phyloP scores from a whole-genome alignment of 2,329 filamentous ascomycete species.

The Talaromyces sp. region DNA sequence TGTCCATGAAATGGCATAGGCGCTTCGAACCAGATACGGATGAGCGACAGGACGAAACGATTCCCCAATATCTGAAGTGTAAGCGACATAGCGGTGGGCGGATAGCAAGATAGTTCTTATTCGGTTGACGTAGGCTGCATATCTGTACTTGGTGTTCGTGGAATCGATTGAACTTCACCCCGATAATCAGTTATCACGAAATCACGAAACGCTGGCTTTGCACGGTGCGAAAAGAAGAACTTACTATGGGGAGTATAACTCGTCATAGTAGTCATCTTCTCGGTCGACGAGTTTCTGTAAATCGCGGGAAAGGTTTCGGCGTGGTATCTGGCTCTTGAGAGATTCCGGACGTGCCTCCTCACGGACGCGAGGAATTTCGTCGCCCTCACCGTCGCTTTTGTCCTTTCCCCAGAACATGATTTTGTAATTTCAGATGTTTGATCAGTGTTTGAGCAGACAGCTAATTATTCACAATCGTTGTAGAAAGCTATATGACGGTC shows the following conservation, averaged over 20 bases:
- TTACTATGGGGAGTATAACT: conserved; percentile 73
- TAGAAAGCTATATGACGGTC: background rate
- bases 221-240: conserved; percentile 30
- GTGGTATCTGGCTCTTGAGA: conserved; percentile 38
- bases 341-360: conserved; percentile 29
- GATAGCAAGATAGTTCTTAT: conserved; percentile 81
- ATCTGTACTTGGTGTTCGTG: conserved; percentile 79
- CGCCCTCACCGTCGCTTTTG: conserved; percentile 19
- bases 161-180: conserved; percentile 63
- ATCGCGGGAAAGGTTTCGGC: conserved; percentile 49
- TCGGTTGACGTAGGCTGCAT: conserved; percentile 85
- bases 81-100: conserved; percentile 93
- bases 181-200: background rate
- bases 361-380: conserved; percentile 11
- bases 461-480: background rate
- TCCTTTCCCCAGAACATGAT: conserved; percentile 31
- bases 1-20: conserved; percentile 87
- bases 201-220: background rate
- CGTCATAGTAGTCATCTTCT: conserved; percentile 70
- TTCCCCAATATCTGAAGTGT: conserved; percentile 94
- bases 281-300: conserved; percentile 54
- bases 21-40: conserved; percentile 70
- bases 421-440: background rate
- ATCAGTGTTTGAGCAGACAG: background rate
- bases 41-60: conserved; percentile 91